These are phyloP conservation scores for Spathaspora boniae DNA, from an alignment of 805 yeast species.

Conservation along the genomic window DNA sequence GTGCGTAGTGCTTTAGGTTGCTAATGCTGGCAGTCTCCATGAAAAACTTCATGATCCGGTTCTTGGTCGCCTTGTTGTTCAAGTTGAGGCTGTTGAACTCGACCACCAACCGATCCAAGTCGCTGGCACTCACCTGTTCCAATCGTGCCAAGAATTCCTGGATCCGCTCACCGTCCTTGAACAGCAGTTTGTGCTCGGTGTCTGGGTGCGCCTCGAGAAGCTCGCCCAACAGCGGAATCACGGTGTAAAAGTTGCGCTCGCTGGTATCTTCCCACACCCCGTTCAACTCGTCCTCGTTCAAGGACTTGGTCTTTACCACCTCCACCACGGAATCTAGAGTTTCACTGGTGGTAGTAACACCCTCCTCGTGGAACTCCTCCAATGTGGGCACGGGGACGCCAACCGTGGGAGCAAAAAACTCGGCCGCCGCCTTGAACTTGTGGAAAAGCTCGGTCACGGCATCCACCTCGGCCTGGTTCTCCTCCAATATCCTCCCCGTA, in stretches of 20 bases:
- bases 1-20: conserved; percentile 49
- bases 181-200: conserved; percentile 10
- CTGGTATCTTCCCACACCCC: conserved; percentile 64
- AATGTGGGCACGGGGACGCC: conserved; percentile 17
- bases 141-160: conserved; percentile 41
- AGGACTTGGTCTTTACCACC: conserved; percentile 18
- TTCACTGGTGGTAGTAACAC: conserved; percentile 7
- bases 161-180: conserved; percentile 39
- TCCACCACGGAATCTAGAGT: conserved; percentile 21
- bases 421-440: conserved; percentile 41
- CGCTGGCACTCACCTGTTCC: conserved; percentile 44
- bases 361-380: conserved; percentile 3
- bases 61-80: conserved; percentile 70
- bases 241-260: conserved; percentile 61
- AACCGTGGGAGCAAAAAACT: conserved; percentile 41
- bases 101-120: conserved; percentile 45
- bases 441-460: conserved; percentile 34
- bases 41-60: conserved; percentile 56
- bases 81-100: conserved; percentile 50
- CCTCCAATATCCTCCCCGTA: conserved; percentile 58
- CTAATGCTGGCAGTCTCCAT: conserved; percentile 45
- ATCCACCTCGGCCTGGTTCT: conserved; percentile 34
- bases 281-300: conserved; percentile 22
- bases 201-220: conserved; percentile 12
- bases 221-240: conserved; percentile 43